A percentile compares a stretch with the other conserved stretches of the same genome.
phyloP scores from a whole-genome alignment of 176 grass and related monocot genomes.

The Eragrostis curvula region DNA sequence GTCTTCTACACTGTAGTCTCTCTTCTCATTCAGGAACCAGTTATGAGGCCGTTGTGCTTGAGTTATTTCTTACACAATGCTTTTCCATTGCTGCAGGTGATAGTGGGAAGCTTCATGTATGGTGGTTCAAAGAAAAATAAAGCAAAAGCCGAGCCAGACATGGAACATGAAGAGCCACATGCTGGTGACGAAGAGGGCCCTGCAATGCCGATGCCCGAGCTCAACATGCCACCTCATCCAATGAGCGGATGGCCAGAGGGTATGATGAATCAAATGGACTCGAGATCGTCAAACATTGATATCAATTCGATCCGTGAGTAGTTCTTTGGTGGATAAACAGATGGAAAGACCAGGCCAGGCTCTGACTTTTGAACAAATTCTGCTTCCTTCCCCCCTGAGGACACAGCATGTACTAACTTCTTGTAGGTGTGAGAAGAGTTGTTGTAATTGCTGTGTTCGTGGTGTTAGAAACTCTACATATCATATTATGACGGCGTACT shows the following conservation, averaged over 20 bases:
- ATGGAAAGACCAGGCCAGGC: background rate
- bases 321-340: background rate
- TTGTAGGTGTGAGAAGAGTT: slow-evolving; percentile 25
- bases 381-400: background rate
- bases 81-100: slow-evolving; percentile 44
- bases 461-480: slow-evolving; percentile 22
- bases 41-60: background rate
- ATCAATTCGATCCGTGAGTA: slow-evolving; percentile 68
- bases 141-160: slow-evolving; percentile 40
- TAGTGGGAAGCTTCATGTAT: slow-evolving; percentile 82
- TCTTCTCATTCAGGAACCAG: background rate
- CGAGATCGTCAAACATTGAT: slow-evolving; percentile 51
- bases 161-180: slow-evolving; percentile 40
- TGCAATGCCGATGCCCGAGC: slow-evolving; percentile 10
- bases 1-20: background rate
- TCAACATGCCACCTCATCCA: slow-evolving; percentile 35
- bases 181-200: slow-evolving; percentile 32
- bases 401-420: slow-evolving; percentile 28
- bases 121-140: slow-evolving; percentile 70
- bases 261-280: slow-evolving; percentile 64
- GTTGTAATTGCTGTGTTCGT: slow-evolving; percentile 11
- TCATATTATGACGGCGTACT: slow-evolving; percentile 38
- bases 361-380: slow-evolving; percentile 10
- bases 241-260: slow-evolving; percentile 55
- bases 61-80: background rate